Evolutionary conservation across 75 land plant genomes (phyloP).

Genomic region (Pinus taeda): DNA sequence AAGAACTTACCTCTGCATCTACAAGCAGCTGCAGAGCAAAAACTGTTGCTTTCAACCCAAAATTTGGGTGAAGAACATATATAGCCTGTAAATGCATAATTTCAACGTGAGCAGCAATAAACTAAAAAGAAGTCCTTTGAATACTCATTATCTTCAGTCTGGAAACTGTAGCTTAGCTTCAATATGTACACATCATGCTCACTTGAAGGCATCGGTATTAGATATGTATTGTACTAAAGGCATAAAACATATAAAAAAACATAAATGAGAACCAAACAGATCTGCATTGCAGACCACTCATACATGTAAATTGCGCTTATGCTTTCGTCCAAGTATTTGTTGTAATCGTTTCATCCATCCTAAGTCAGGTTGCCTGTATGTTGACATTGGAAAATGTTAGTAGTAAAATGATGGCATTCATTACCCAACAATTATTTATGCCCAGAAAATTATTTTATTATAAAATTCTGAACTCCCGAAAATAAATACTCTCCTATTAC

Average conservation of each 20-base stretch:
- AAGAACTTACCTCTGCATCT: conserved; percentile 69
- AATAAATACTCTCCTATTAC: too few species aligned
- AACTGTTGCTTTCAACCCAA: conserved; percentile 76
- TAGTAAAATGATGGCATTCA: background rate
- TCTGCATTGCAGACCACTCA: conserved; percentile 4
- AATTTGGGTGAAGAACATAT: conserved; percentile 86
- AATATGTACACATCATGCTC: background rate
- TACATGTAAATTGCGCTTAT: conserved; percentile 91
- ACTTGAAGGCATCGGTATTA: background rate
- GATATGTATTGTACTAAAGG: background rate
- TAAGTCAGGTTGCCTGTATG: conserved; percentile 88
- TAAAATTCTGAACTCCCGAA: too few species aligned
- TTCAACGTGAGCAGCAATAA: background rate
- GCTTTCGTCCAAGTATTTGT: conserved; percentile 95
- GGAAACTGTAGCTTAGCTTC: background rate
- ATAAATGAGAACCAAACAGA: background rate
- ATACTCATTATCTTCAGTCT: background rate
- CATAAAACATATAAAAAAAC: background rate
- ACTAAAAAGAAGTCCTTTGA: background rate
- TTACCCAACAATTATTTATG: background rate
- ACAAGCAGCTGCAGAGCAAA: conserved; percentile 83
- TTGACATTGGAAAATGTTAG: background rate
- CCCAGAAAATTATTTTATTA: too few species aligned
- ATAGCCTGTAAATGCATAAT: conserved; percentile 62
- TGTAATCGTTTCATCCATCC: conserved; percentile 97